Base-by-base conservation (phyloP, 2,329 filamentous ascomycete species). In the Helotiales sp. region DNA sequence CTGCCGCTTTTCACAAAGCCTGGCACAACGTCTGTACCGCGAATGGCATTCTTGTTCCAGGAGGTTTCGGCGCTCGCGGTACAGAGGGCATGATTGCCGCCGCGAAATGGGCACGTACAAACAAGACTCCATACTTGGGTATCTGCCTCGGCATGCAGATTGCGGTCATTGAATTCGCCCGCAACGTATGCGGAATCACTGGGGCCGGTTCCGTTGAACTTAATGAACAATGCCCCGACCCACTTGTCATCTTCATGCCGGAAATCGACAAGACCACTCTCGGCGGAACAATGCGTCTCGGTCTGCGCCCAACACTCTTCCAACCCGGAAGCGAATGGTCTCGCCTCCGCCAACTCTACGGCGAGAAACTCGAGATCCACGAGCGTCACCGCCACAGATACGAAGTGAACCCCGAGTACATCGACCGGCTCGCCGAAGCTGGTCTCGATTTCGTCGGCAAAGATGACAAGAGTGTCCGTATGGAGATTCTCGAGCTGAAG, bases 331-430 rank as follows among this genome's bases (percentile, higher is more conserved):
- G 85, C 52, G 90, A 95, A 75, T 96, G 91, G 92, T 92, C 88
- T 65, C 89, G 89, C 72, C 85, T 97, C 28, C 89, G 93, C 17
- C 86, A 86, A 7, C 81, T 97, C 10, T 97, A 97, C 78, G 90
- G 89, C 3, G 79, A 82, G 1, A 81, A 80, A 1, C 78, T 82
- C 0, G 79, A 80, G 20, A 85, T 91, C 50, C 80, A 85, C 66
- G 93, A 97, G 82, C 87, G 93, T 60, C 93, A 97, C 79, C 88
- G 93, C 68, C 93, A 97, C 80, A 87, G 93, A 43, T 97, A 97
- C 78, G 93, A 97, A 81, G 92, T 97, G 71, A 97, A 97, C 80
- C 93, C 93, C 0, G 86, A 87, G 11, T 90, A 90, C 75, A 87
- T 96, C 61, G 87, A 90, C 3, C 80, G 81, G 34, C 83, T 97